These are phyloP conservation scores for Gossypium aridum DNA, from an alignment of 441 rosid genomes.

Conservation along the genomic window DNA sequence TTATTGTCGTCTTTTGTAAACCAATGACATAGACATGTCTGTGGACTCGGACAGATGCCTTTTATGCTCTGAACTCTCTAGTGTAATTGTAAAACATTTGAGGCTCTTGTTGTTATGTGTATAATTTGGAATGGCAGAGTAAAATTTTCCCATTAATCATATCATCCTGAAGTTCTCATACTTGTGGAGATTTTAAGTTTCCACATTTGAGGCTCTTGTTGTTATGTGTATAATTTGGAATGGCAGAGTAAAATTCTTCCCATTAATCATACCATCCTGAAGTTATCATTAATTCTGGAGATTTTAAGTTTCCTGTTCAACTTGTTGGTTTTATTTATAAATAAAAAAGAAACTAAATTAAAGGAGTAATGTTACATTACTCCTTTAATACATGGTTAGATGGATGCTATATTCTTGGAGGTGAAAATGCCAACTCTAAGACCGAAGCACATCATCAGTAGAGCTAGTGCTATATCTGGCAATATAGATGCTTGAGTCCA, in stretches of 20 bases:
- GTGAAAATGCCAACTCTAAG: not conserved
- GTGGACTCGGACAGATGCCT: not conserved
- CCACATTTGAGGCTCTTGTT: not conserved
- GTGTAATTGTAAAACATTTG: not conserved
- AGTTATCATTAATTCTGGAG: not conserved
- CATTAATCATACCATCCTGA: not conserved
- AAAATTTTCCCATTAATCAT: not conserved
- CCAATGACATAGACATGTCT: not conserved
- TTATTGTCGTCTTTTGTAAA: not conserved
- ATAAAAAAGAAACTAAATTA: not conserved
- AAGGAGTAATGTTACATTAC: not conserved
- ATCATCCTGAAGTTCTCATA: not conserved
- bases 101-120: not conserved
- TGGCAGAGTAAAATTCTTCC: not conserved
- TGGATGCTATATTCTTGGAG: not conserved
- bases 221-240: not conserved
- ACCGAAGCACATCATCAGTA: not conserved
- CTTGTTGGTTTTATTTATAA: not conserved
- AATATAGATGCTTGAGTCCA: not conserved
- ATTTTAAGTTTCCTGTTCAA: not conserved
- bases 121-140: not conserved
- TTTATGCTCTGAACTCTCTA: not conserved
- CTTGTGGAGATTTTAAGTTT: not conserved
- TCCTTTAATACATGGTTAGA: not conserved
- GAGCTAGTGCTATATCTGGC: not conserved